phyloP scores from a whole-genome alignment of 169 alveolate genomes.

The Plasmodium berghei region DNA sequence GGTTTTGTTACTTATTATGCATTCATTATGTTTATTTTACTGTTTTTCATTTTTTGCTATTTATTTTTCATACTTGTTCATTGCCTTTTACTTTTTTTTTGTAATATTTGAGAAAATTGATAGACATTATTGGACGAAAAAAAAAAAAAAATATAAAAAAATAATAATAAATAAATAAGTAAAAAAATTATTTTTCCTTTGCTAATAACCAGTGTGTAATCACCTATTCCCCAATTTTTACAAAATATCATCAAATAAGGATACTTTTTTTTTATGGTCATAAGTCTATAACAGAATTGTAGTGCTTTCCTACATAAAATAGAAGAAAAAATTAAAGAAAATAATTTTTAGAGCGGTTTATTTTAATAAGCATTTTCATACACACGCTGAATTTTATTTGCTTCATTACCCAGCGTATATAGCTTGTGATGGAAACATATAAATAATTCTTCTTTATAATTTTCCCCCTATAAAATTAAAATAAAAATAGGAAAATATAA shows the following conservation, averaged over 20 bases:
- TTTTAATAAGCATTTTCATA: no score
- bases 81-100: conserved; percentile 2
- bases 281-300: conserved; percentile 58
- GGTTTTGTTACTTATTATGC: neutral
- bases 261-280: neutral
- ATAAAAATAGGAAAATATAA: neutral
- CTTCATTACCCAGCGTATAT: conserved; percentile 54
- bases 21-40: neutral
- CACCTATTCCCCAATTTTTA: neutral
- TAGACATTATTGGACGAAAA: neutral
- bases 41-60: neutral
- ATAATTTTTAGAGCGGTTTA: neutral
- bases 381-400: neutral
- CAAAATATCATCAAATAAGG: neutral
- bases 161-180: neutral
- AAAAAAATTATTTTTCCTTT: neutral
- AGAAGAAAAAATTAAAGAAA: neutral
- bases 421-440: conserved; percentile 69
- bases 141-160: conserved; percentile 3
- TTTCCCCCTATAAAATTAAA: conserved; percentile 45
- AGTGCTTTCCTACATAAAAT: conserved; percentile 43
- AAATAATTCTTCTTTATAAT: conserved; percentile 42
- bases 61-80: neutral
- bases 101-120: neutral
- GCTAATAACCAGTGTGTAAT: neutral